These are phyloP conservation scores for Primulina tabacum DNA, from an alignment of 257 asterid species.

Conservation along the genomic window DNA sequence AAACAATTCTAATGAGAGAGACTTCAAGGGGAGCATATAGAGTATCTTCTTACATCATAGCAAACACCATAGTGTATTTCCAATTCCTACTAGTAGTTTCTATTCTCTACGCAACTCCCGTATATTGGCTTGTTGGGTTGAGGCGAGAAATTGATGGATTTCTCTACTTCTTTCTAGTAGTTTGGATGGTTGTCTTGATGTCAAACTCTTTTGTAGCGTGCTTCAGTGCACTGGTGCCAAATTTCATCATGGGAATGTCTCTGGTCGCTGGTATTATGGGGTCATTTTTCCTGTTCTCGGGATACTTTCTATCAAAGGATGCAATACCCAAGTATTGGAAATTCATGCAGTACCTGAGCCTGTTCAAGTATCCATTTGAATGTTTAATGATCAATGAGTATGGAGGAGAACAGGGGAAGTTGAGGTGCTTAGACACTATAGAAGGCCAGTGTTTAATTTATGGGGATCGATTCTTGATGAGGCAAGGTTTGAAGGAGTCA, in stretches of 20 bases:
- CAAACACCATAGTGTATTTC: constrained; percentile 60
- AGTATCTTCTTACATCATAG: constrained; percentile 58
- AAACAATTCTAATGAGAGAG: constrained; percentile 57
- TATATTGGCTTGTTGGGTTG: constrained; percentile 73
- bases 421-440: constrained; percentile 46
- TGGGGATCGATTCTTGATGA: constrained; percentile 49
- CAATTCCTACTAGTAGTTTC: constrained; percentile 66
- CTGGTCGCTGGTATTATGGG: constrained; percentile 55
- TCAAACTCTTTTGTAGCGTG: constrained; percentile 76
- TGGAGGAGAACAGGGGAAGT: constrained; percentile 53
- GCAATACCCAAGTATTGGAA: constrained; percentile 58
- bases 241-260: constrained; percentile 64
- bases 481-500: constrained; percentile 53
- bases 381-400: constrained; percentile 72
- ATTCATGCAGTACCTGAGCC: constrained; percentile 62
- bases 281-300: constrained; percentile 72
- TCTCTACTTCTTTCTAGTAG: constrained; percentile 51
- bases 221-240: constrained; percentile 57
- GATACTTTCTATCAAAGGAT: constrained; percentile 64
- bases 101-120: constrained; percentile 50
- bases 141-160: constrained; percentile 38
- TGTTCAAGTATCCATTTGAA: constrained; percentile 81
- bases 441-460: constrained; percentile 48
- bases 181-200: constrained; percentile 58
- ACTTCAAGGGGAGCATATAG: constrained; percentile 77